Evolutionary conservation across 1,284 basidiomycete species (phyloP), one percentile per base, ranked within the genome.

Genomic region (Waitea zeae): DNA sequence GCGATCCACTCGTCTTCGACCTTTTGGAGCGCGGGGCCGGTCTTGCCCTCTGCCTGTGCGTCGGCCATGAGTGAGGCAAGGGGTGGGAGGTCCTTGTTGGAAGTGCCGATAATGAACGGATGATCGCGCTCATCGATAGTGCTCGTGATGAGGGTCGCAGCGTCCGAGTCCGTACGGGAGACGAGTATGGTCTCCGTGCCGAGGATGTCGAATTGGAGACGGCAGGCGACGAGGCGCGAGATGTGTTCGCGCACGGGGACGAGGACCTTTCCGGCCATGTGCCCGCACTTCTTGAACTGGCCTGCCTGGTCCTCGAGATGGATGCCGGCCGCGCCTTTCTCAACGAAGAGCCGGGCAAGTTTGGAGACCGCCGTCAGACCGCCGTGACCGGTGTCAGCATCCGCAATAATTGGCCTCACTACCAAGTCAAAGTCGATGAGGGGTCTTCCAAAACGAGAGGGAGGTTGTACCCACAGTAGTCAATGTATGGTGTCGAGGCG

Each of bases 101-200:
- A 93, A 37, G 71, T 73, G 30, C 93, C 93, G 22, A 97, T 74
- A 52, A 98, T 92, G 67, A 96, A 98, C 20, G 88, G 59, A 49
- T 98, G 93, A 62, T 98, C 93, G 27, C 93, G 81, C 47, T 82
- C 76, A 57, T 98, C 95, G 42, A 98, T 88, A 60, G 97, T 97
- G 48, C 86, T 80, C 35, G 90, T 87, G 62, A 98, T 87, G 44
- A 98, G 73, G 1, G 92, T 97, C 3, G 93, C 93, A 5, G 93
- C 92, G 57, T 97, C 77, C 7, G 76, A 78, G 52, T 82, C 78
- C 34, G 78, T 83, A 39, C 78, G 67, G 5, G 76, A 76, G 39
- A 83, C 66, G 46, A 78, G 72, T 41, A 82, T 66, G 58, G 79
- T 82, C 50, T 72, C 65, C 37, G 77, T 74, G 43, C 77, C 78